phyloP scores from a whole-genome alignment of 2,329 filamentous ascomycete genomes.

The Botrytis paeoniae region DNA sequence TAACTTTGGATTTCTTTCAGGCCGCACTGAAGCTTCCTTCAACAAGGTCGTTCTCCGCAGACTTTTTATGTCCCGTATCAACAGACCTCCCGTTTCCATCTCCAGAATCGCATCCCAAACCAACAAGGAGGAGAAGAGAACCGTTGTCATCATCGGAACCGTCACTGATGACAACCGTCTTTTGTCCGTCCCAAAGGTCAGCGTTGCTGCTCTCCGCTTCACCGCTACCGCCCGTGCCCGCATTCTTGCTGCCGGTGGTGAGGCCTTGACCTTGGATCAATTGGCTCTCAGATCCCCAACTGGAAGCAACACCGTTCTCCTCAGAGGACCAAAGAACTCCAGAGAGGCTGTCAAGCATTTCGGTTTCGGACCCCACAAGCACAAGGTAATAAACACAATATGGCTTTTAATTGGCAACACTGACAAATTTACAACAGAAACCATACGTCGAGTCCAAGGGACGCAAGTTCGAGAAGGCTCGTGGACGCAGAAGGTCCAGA shows the following conservation, averaged over 20 bases:
- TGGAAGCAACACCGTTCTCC: slow-evolving; percentile 92
- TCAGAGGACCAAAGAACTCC: slow-evolving; percentile 97
- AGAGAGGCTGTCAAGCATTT: slow-evolving; percentile 99
- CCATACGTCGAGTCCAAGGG: slow-evolving; percentile 97
- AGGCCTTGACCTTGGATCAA: slow-evolving; percentile 95
- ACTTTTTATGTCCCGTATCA: slow-evolving; percentile 98
- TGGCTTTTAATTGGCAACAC: slow-evolving; percentile 22
- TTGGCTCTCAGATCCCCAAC: slow-evolving; percentile 93
- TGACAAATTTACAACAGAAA: slow-evolving; percentile 62
- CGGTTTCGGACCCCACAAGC: slow-evolving; percentile 93
- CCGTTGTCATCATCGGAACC: slow-evolving; percentile 89
- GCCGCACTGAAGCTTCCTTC: slow-evolving; percentile 95
- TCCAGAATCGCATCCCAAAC: slow-evolving; percentile 79
- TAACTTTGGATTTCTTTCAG: slow-evolving; percentile 43
- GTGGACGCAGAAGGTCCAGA: slow-evolving; percentile 96
- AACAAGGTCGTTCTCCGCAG: slow-evolving; percentile 98
- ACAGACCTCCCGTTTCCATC: slow-evolving; percentile 91
- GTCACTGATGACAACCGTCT: slow-evolving; percentile 98
- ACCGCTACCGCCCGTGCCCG: slow-evolving; percentile 93
- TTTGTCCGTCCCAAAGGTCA: slow-evolving; percentile 85
- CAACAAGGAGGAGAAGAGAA: slow-evolving; percentile 70
- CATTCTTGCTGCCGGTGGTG: slow-evolving; percentile 89
- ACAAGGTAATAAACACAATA: slow-evolving; percentile 70
- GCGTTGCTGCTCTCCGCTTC: slow-evolving; percentile 91
- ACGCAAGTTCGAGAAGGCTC: slow-evolving; percentile 98